Evolutionary conservation across 768 basidiomycete species (phyloP).

Genomic region (Boletus subparvulus): DNA sequence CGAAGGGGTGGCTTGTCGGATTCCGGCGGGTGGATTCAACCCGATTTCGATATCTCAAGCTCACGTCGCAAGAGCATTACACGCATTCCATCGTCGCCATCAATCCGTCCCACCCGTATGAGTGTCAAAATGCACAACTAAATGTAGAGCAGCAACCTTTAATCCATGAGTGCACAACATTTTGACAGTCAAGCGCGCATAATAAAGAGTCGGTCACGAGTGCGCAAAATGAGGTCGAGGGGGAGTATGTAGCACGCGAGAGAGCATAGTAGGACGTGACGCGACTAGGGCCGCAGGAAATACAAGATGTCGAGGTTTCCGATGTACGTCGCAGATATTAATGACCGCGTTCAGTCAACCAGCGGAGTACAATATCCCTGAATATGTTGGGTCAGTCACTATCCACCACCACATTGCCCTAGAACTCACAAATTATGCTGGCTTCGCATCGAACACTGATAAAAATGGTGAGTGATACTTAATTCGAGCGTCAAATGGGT

Average conservation of each 20-base stretch:
- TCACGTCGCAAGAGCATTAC: too few relatives aligned
- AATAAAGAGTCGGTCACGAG: too few relatives aligned
- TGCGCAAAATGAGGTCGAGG: too few relatives aligned
- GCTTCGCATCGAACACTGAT: conserved; percentile 93
- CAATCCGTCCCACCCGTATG: too few relatives aligned
- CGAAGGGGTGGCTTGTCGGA: too few relatives aligned
- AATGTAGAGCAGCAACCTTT: too few relatives aligned
- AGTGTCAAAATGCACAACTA: too few relatives aligned
- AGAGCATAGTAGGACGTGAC: background rate
- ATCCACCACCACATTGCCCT: background rate
- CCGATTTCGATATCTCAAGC: too few relatives aligned
- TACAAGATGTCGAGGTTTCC: background rate
- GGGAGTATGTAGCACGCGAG: background rate
- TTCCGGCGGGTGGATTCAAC: too few relatives aligned
- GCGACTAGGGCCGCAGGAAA: background rate
- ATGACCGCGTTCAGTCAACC: conserved; percentile 78
- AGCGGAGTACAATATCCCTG: conserved; percentile 85
- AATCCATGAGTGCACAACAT: too few relatives aligned
- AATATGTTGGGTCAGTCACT: background rate
- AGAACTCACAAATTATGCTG: conserved; percentile 81
- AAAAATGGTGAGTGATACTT: background rate
- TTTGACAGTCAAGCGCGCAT: too few relatives aligned
- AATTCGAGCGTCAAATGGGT: background rate
- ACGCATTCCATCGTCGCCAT: too few relatives aligned
- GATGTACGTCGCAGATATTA: conserved; percentile 28